Percentiles rank a stretch among this genome's conserved stretches.
These are phyloP conservation scores for Ceratocystis huliohia DNA, from an alignment of 2,329 filamentous ascomycete species.

Conservation along the genomic window DNA sequence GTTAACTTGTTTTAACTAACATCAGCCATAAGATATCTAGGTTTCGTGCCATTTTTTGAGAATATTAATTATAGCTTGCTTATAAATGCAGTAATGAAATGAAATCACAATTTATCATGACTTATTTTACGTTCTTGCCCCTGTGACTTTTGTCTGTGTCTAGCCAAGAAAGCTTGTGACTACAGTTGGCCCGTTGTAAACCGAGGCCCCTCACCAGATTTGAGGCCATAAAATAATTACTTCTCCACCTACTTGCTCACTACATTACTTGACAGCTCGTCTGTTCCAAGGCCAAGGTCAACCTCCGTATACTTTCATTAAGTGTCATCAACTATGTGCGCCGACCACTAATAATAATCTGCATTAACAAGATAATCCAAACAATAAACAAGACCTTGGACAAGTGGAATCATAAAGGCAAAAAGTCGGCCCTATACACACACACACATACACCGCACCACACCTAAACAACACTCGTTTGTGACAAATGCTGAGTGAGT, in stretches of 20 bases:
- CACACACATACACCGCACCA: neutral
- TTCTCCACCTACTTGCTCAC: too few species aligned
- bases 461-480: too few species aligned
- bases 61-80: too few species aligned
- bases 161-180: too few species aligned
- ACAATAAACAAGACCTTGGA: conserved; percentile 12
- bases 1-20: conserved; percentile 8
- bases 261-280: neutral
- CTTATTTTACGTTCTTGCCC: too few species aligned
- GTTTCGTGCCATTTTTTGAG: neutral
- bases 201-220: too few species aligned
- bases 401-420: conserved; percentile 5
- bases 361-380: conserved; percentile 14
- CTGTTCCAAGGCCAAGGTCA: conserved; percentile 11
- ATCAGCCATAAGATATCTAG: conserved; percentile 2
- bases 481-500: neutral
- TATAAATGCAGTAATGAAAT: too few species aligned
- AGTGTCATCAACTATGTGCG: conserved; percentile 7
- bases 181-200: too few species aligned
- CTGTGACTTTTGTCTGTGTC: too few species aligned
- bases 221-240: too few species aligned
- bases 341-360: conserved; percentile 11
- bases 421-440: neutral
- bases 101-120: too few species aligned
- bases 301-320: conserved; percentile 13